phyloP scores from a whole-genome alignment of 1,284 basidiomycete genomes.

The Pholiota adiposa region DNA sequence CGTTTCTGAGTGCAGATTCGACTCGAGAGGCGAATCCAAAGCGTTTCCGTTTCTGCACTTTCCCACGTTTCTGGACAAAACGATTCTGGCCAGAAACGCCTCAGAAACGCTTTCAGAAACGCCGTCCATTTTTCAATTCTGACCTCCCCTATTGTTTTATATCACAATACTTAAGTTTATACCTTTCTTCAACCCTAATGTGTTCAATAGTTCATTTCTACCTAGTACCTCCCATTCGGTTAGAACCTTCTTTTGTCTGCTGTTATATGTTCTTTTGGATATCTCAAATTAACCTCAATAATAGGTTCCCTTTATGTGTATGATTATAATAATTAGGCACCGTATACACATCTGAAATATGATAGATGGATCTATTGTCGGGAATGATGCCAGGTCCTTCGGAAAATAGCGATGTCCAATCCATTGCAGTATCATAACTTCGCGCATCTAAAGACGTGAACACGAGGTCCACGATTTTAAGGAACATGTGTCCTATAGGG shows the following conservation, averaged over 20 bases:
- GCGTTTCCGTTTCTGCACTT: too few species aligned
- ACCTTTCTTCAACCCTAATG: neutral
- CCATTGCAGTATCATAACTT: neutral
- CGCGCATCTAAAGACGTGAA: neutral
- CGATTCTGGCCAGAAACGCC: too few species aligned
- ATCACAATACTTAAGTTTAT: neutral
- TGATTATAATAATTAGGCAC: constrained; percentile 5
- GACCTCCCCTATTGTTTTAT: too few species aligned
- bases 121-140: too few species aligned
- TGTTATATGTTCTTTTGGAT: neutral
- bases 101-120: too few species aligned
- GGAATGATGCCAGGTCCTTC: neutral
- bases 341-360: neutral
- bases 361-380: neutral
- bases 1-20: too few species aligned
- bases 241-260: neutral
- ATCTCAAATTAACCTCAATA: neutral
- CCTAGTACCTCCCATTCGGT: neutral
- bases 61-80: too few species aligned
- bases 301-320: constrained; percentile 4
- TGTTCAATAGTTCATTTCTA: neutral
- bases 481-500: neutral
- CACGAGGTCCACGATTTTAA: neutral
- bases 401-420: neutral
- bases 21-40: too few species aligned